These are phyloP conservation scores for Tylopilus plumbeoviolaceoides DNA, from an alignment of 768 basidiomycete species.

Conservation along the genomic window DNA sequence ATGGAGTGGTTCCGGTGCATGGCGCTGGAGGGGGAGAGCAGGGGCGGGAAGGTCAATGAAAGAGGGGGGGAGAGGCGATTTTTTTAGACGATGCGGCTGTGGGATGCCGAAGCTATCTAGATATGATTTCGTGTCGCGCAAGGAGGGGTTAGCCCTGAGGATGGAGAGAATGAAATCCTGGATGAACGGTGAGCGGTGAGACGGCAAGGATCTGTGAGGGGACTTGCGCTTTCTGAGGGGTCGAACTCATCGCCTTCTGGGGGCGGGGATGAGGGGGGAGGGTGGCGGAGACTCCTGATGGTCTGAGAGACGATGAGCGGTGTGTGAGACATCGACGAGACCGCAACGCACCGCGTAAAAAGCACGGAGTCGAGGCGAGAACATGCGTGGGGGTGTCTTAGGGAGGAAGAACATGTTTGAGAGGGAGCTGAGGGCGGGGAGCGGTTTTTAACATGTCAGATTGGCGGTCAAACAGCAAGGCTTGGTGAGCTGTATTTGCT, in stretches of 20 bases:
- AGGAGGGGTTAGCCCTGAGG: constrained; percentile 86
- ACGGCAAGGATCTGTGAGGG: background rate
- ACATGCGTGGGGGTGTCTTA: constrained; percentile 17
- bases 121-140: constrained; percentile 87
- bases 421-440: background rate
- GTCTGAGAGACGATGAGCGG: constrained; percentile 27
- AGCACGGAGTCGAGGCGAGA: constrained; percentile 42
- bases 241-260: constrained; percentile 25
- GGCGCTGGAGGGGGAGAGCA: constrained; percentile 13
- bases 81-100: constrained; percentile 33
- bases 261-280: constrained; percentile 2
- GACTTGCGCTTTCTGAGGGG: constrained; percentile 48
- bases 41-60: constrained; percentile 27
- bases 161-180: constrained; percentile 98
- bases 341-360: constrained; percentile 49
- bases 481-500: constrained; percentile 27
- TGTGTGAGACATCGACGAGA: background rate
- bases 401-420: constrained; percentile 24
- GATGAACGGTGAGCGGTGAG: constrained; percentile 7
- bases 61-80: constrained; percentile 18
- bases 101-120: constrained; percentile 85
- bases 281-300: constrained; percentile 27
- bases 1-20: constrained; percentile 3
- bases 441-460: constrained; percentile 22
- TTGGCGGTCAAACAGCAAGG: constrained; percentile 11